These are phyloP conservation scores for Cystobasidium ongulense DNA, from an alignment of 768 basidiomycete species.

Conservation along the genomic window DNA sequence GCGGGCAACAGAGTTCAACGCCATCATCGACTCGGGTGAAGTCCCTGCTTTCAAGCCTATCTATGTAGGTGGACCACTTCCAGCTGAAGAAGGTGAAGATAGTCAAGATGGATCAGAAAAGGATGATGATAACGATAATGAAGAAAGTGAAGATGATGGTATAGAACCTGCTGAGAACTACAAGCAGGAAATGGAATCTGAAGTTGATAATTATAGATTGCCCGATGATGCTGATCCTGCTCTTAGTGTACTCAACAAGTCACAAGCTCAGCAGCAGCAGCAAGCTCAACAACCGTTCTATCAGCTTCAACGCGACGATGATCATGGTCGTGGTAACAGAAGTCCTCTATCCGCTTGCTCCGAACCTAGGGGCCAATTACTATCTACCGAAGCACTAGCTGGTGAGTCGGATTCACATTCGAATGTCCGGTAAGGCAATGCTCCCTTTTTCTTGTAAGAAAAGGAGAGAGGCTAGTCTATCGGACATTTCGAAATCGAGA, in stretches of 20 bases:
- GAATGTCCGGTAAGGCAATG: background rate
- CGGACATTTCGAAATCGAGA: too few relatives aligned
- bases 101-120: background rate
- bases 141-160: background rate
- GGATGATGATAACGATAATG: background rate
- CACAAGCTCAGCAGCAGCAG: background rate
- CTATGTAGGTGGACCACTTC: background rate
- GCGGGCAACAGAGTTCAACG: background rate
- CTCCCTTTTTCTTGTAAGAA: background rate
- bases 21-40: background rate
- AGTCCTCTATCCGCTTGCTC: background rate
- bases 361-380: background rate
- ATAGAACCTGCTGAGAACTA: slow-evolving; percentile 1
- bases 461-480: too few relatives aligned
- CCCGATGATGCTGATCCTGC: slow-evolving; percentile 2
- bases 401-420: slow-evolving; percentile 7
- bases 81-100: background rate
- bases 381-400: slow-evolving; percentile 10
- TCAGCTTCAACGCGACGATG: background rate
- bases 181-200: background rate
- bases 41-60: background rate
- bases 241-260: background rate
- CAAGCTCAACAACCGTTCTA: background rate
- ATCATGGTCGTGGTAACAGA: background rate
- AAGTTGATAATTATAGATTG: slow-evolving; percentile 1